Conservation (phyloP, 1,284 basidiomycete genomes). For the Meira nashicola region DNA sequence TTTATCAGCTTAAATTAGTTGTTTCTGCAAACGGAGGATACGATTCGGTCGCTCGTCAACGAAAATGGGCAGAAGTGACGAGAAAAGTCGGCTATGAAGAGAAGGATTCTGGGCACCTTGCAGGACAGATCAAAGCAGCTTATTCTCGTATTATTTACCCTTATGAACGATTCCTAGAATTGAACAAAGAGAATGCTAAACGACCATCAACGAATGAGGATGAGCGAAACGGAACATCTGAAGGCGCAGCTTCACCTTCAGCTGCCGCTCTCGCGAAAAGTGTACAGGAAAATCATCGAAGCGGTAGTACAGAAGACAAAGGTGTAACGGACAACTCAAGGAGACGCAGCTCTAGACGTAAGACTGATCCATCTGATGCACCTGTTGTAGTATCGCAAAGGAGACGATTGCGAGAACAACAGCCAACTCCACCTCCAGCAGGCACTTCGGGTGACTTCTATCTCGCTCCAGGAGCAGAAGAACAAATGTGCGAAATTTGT, state of each 20-base stretch:
- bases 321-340: slow-evolving; percentile 1
- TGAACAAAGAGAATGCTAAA: slow-evolving; percentile 53
- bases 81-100: slow-evolving; percentile 71
- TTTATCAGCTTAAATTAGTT: slow-evolving; percentile 87
- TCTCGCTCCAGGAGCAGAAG: slow-evolving; percentile 11
- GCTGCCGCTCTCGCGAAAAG: not conserved
- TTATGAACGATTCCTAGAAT: slow-evolving; percentile 76
- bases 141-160: slow-evolving; percentile 86
- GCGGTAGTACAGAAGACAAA: not conserved
- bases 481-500: slow-evolving; percentile 55
- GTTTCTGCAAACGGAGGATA: slow-evolving; percentile 77
- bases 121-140: slow-evolving; percentile 80
- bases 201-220: not conserved
- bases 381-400: not conserved
- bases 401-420: not conserved
- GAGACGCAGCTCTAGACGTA: slow-evolving; percentile 2
- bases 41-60: slow-evolving; percentile 64
- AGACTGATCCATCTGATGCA: not conserved
- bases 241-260: not conserved
- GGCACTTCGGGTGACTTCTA: not conserved
- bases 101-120: slow-evolving; percentile 62
- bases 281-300: not conserved
- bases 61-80: slow-evolving; percentile 82
- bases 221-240: not conserved
- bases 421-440: not conserved